Base-by-base conservation (phyloP, 176 grass and related monocot genomes). In the Oryza officinalis region DNA sequence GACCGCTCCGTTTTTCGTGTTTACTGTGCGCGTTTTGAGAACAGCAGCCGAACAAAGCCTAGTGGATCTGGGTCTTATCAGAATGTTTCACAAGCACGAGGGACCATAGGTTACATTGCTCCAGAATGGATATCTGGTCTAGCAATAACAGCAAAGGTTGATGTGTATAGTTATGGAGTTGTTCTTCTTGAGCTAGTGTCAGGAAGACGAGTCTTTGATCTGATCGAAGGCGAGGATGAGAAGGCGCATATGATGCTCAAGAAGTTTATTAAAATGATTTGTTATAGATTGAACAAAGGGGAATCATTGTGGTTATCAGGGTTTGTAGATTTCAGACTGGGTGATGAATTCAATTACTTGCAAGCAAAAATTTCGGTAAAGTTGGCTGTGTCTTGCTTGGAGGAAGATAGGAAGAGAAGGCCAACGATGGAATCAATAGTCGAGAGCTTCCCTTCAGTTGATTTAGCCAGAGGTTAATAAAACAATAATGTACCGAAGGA, bases 341-440 rank as follows among this genome's bases (percentile, higher is more conserved):
- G 13, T 32, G 87, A 64, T 46, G 50, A 85, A 22, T 69, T 89
- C 49, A 38, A 76, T 50, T 70, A 52, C 65, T 23, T 7, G 6
- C 82, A 89, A 41, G 82, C 65, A 7, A 70, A 80, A 81, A 25
- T 32, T 2, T 7, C 85, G 87, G 41, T 89, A 41, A 81, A 41
- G 82, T 14, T 89, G 67, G 82, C 77, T 15, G 30, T 85, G 59
- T 89, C 87, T 4, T 89, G 87, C 82, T 49, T 85, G 40, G 72
- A 85, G 23, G 87, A 89, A 80, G 87, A 89, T 35, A 81, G 52
- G 65, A 89, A 81, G 72, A 89, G 27, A 23, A 63, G 87, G 28
- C 87, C 87, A 26, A 76, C 77, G 10, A 89, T 89, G 87, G 87
- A 89, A 70, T 85, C 87, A 14, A 13, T 89, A 54, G 87, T 85